Base-by-base conservation (phyloP, 2,329 filamentous ascomycete genomes). In the Aureobasidium sp. region DNA sequence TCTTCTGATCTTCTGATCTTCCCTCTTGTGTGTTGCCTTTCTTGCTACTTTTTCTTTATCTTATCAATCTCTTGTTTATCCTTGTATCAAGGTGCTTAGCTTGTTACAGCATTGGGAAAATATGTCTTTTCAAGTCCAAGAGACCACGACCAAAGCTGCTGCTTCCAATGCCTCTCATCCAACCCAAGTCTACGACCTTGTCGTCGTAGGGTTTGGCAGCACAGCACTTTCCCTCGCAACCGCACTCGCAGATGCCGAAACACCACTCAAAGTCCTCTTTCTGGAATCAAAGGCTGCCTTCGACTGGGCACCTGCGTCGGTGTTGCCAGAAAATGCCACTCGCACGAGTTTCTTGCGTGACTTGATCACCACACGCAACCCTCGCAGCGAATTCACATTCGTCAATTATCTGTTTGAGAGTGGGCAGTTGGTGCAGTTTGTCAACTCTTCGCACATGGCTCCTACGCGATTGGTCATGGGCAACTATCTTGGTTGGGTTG, bases 361-460 rank as follows among this genome's bases (percentile, higher is more conserved):
- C 55, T 52, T 71, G 47, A 64, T 66, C 57, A 70, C 69, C n/a
- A 65, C 65, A 17, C 65, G 67, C 56, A 70, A 71, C 44, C 70
- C 70, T 7, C 65, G 67, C 39, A 70, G 69, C 14, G 62, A 65
- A 29, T 70, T 67, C 55, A 71, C 70, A 2, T 70, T 71, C 47
- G 59, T 71, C 59, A 71, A 71, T 49, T 70, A 69, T 49, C 65
- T 71, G 6, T 67, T 69, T 55, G 63, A 63, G 15, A 70, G 68
- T 3, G 64, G 67, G 27, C 69, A 67, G 39, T 63, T 71, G 15
- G 65, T 69, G 17, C 64, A 61, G 6, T 71, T 69, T 62, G 67
- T 68, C 45, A 71, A 71, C 52, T 65, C 68, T 36, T 69, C 68
- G n/a, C 64, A 64, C 39, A 64, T 70, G 36, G 63, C 61, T 11